Percentiles rank a stretch among this genome's conserved stretches.
These are phyloP conservation scores for Diospyros kaki DNA, from an alignment of 148 eudicot genomes.

Conservation along the genomic window DNA sequence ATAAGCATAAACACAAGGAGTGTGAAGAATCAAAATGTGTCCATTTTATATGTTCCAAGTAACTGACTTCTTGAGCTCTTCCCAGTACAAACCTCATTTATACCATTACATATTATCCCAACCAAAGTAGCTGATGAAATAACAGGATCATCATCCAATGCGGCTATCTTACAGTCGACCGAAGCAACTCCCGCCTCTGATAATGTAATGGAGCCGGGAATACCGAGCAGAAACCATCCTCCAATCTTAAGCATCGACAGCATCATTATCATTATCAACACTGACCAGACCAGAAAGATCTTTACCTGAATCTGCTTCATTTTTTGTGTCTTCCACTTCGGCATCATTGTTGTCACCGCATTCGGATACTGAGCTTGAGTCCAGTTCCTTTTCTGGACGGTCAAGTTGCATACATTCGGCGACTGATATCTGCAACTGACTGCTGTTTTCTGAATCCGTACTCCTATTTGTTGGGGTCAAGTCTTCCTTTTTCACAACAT, in stretches of 20 bases:
- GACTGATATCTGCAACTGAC: slow-evolving; percentile 29
- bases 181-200: no score
- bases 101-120: no score
- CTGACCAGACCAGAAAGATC: slow-evolving; percentile 7
- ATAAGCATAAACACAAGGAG: no score
- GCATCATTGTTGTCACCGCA: slow-evolving; percentile 28
- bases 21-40: no score
- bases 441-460: slow-evolving; percentile 41
- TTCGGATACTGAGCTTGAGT: slow-evolving; percentile 71
- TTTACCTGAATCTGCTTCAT: slow-evolving; percentile 14
- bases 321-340: neutral
- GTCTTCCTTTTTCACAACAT: slow-evolving; percentile 69
- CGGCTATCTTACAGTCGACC: no score
- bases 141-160: no score
- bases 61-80: no score
- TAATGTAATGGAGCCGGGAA: no score
- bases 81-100: no score
- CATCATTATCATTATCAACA: slow-evolving; percentile 15
- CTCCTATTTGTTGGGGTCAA: slow-evolving; percentile 54
- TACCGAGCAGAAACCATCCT: no score
- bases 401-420: slow-evolving; percentile 74
- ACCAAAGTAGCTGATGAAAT: no score
- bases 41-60: no score
- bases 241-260: neutral
- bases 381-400: slow-evolving; percentile 53